These are phyloP conservation scores for Laguncularia racemosa DNA, from an alignment of 345 rosid species.

Conservation along the genomic window DNA sequence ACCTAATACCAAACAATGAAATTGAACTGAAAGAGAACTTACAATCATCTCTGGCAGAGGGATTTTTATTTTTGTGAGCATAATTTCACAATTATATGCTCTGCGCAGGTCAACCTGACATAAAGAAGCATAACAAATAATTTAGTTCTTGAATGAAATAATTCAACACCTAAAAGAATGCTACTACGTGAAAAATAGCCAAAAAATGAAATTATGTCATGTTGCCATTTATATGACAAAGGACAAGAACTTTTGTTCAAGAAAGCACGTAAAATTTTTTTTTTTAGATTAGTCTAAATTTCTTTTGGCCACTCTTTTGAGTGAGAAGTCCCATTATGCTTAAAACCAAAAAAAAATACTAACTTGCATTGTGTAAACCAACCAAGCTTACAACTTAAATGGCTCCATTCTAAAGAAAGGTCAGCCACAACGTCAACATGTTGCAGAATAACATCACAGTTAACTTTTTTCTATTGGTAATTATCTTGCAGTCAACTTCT, in stretches of 20 bases:
- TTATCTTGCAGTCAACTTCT: too few species aligned
- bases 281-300: too few species aligned
- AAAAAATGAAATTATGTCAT: neutral
- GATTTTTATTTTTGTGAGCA: conserved; percentile 90
- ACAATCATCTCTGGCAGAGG: conserved; percentile 95
- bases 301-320: too few species aligned
- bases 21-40: conserved; percentile 33
- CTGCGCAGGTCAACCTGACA: conserved; percentile 90
- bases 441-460: too few species aligned
- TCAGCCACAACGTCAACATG: too few species aligned
- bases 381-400: too few species aligned
- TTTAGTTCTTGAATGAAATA: neutral
- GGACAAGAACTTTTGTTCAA: neutral
- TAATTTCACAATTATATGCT: conserved; percentile 97
- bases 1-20: neutral
- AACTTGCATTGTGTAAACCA: too few species aligned
- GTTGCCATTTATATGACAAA: neutral
- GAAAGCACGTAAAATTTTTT: neutral
- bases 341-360: too few species aligned
- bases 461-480: too few species aligned
- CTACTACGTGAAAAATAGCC: neutral
- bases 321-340: too few species aligned
- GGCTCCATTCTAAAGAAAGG: too few species aligned
- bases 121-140: conserved; percentile 14
- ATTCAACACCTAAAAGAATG: neutral